Conservation (phyloP, 1,284 basidiomycete genomes). For the Stereum hirsutum region DNA sequence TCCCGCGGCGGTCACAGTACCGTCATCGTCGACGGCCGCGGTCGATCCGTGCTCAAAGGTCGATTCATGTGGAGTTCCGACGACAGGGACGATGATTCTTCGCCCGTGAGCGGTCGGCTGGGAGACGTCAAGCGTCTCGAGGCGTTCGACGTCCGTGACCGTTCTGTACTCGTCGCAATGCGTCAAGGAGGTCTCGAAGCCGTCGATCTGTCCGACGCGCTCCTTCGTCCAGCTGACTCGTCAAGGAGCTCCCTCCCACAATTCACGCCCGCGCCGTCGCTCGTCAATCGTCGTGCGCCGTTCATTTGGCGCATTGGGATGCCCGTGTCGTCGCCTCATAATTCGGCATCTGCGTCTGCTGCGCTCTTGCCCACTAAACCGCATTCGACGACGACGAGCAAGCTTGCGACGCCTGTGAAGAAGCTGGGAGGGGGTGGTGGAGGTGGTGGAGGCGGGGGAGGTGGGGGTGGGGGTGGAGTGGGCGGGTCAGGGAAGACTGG, state of each 20-base stretch:
- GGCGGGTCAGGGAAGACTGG: slow-evolving; percentile 25
- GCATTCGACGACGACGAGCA: slow-evolving; percentile 22
- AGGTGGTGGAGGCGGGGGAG: slow-evolving; percentile 31
- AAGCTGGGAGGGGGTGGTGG: slow-evolving; percentile 37
- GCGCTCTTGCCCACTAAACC: slow-evolving; percentile 30
- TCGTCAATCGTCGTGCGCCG: slow-evolving; percentile 55
- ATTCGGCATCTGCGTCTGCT: slow-evolving; percentile 24
- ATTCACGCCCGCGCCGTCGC: slow-evolving; percentile 49
- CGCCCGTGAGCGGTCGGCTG: slow-evolving; percentile 34
- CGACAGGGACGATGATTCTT: slow-evolving; percentile 38
- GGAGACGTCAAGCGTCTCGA: slow-evolving; percentile 75
- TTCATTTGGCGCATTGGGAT: slow-evolving; percentile 77
- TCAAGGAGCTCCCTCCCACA: slow-evolving; percentile 61
- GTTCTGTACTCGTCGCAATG: slow-evolving; percentile 71
- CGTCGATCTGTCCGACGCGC: slow-evolving; percentile 66
- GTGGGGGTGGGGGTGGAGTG: too few species aligned
- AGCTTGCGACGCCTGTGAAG: slow-evolving; percentile 27
- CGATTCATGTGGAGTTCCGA: slow-evolving; percentile 71
- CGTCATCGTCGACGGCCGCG: slow-evolving; percentile 74
- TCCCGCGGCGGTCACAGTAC: slow-evolving; percentile 80
- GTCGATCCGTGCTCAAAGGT: slow-evolving; percentile 71
- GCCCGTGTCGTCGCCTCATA: slow-evolving; percentile 37
- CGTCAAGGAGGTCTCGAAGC: slow-evolving; percentile 75
- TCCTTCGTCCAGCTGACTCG: slow-evolving; percentile 66
- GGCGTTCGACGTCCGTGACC: slow-evolving; percentile 63